phyloP scores from a whole-genome alignment of 2,329 filamentous ascomycete species.

The Periconia digitata region DNA sequence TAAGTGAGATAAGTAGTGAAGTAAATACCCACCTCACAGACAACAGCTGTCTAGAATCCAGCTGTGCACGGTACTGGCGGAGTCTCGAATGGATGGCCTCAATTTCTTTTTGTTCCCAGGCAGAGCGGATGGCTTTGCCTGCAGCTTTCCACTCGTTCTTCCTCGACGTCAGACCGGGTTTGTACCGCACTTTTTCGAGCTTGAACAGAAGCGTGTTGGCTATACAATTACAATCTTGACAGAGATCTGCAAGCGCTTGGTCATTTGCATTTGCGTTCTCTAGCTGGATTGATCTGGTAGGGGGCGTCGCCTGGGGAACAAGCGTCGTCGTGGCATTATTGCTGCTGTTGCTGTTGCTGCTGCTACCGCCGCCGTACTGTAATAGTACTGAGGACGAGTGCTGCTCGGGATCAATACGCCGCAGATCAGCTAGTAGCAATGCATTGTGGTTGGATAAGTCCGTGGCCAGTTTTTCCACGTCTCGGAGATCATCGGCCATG shows the following conservation, averaged over 20 bases:
- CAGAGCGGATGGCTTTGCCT: background rate
- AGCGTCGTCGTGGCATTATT: background rate
- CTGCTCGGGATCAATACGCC: background rate
- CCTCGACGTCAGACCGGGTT: background rate
- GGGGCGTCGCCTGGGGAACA: background rate
- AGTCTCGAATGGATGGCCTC: background rate
- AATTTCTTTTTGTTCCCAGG: constrained; percentile 1
- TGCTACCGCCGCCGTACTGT: background rate
- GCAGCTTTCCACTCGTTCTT: constrained; percentile 2
- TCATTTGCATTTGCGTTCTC: background rate
- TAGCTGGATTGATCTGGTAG: background rate
- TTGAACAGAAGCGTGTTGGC: background rate
- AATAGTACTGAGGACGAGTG: background rate
- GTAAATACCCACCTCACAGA: constrained; percentile 1
- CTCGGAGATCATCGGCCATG: background rate
- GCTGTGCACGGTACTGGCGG: constrained; percentile 1
- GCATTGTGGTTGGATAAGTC: background rate
- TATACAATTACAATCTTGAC: constrained; percentile 1
- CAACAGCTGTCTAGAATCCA: background rate
- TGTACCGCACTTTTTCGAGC: background rate
- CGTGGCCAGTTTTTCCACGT: background rate
- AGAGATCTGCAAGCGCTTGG: constrained; percentile 1
- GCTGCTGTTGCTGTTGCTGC: background rate
- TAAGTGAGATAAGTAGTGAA: background rate
- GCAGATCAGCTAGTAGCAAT: constrained; percentile 1